Evolutionary conservation across 345 rosid species (phyloP).

Genomic region (Populus pruinosa): DNA sequence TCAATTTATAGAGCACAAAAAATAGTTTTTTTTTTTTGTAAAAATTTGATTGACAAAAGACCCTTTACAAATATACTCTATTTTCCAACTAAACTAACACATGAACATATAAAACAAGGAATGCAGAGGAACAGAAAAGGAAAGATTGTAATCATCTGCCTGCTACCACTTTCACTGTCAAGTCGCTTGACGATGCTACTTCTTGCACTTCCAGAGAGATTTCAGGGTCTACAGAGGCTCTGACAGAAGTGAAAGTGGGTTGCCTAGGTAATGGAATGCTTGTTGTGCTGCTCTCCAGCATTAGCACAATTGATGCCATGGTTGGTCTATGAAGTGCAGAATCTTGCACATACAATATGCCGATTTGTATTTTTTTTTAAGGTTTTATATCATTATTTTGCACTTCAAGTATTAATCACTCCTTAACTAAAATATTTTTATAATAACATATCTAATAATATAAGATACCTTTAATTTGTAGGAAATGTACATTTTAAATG

Average conservation of each 20-base stretch:
- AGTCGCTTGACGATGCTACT: slow-evolving; percentile 46
- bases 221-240: slow-evolving; percentile 40
- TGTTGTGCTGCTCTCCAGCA: slow-evolving; percentile 13
- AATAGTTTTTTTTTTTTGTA: neutral
- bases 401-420: too few species aligned
- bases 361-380: slow-evolving; percentile 27
- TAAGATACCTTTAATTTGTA: too few species aligned
- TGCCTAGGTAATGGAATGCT: slow-evolving; percentile 24
- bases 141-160: slow-evolving; percentile 41
- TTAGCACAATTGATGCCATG: slow-evolving; percentile 19
- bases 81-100: neutral
- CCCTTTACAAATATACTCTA: neutral
- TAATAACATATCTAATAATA: too few species aligned
- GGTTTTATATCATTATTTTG: too few species aligned
- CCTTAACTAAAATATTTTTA: too few species aligned
- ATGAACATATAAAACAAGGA: neutral
- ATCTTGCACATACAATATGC: slow-evolving; percentile 27
- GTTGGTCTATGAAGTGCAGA: slow-evolving; percentile 21
- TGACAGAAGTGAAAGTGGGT: slow-evolving; percentile 40
- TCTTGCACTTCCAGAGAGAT: slow-evolving; percentile 36
- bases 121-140: neutral
- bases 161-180: slow-evolving; percentile 45
- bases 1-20: neutral
- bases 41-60: neutral
- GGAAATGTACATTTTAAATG: too few species aligned